A percentile compares a stretch with the other conserved stretches of the same genome.
phyloP scores from a whole-genome alignment of 2,329 filamentous ascomycete genomes.

The Juglanconis sp. region DNA sequence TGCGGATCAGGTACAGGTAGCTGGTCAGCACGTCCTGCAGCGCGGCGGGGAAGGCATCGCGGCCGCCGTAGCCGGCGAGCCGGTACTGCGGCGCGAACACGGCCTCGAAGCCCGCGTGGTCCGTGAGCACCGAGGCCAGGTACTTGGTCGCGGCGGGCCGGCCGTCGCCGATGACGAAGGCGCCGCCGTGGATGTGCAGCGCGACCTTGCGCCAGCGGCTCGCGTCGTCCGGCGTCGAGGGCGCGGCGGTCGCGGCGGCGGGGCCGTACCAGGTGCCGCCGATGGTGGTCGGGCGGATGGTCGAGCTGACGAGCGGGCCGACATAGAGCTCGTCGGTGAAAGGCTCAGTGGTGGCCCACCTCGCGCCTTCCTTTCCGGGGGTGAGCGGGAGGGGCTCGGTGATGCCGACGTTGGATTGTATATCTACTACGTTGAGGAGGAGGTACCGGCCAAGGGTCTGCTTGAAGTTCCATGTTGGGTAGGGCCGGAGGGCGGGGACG shows the following conservation, averaged over 20 bases:
- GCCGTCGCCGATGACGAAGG: slow-evolving; percentile 42
- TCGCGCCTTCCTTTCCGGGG: slow-evolving; percentile 6
- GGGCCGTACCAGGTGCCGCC: slow-evolving; percentile 25
- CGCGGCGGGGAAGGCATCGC: slow-evolving; percentile 44
- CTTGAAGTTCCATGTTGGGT: slow-evolving; percentile 14
- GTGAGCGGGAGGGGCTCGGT: slow-evolving; percentile 10
- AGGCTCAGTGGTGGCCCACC: slow-evolving; percentile 37
- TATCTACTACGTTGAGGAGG: neutral
- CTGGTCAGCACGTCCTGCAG: slow-evolving; percentile 46
- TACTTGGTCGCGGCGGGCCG: slow-evolving; percentile 29
- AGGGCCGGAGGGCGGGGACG: slow-evolving; percentile 16
- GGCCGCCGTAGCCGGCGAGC: slow-evolving; percentile 37
- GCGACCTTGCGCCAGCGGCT: slow-evolving; percentile 28
- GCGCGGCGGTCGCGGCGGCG: neutral
- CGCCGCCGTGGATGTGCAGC: slow-evolving; percentile 48
- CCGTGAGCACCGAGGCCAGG: neutral
- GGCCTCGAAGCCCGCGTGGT: slow-evolving; percentile 32
- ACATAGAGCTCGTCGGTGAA: slow-evolving; percentile 33
- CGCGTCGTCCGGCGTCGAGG: neutral
- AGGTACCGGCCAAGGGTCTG: slow-evolving; percentile 13
- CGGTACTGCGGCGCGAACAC: slow-evolving; percentile 47
- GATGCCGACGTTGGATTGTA: slow-evolving; percentile 3
- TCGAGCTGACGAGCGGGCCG: slow-evolving; percentile 12
- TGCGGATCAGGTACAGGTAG: slow-evolving; percentile 43
- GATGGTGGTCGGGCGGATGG: slow-evolving; percentile 13